Percentiles rank a stretch among this genome's conserved stretches.
These are phyloP conservation scores for Scheffersomyces ergatensis DNA, from an alignment of 805 yeast species.

Conservation along the genomic window DNA sequence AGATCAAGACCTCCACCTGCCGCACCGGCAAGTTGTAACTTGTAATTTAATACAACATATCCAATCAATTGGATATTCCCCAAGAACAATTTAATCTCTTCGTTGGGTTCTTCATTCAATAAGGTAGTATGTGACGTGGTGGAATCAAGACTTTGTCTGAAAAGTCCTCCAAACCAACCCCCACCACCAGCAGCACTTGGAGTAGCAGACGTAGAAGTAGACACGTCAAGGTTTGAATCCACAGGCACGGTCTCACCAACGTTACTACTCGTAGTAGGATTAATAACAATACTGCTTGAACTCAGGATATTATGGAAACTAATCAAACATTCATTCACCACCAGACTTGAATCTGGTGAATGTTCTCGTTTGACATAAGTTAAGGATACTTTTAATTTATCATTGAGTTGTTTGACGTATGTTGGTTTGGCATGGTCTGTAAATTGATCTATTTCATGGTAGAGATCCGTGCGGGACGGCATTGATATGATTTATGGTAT, in stretches of 20 bases:
- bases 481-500: not conserved
- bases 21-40: slow-evolving; percentile 18
- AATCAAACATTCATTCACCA: slow-evolving; percentile 16
- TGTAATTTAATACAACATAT: slow-evolving; percentile 35
- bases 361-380: slow-evolving; percentile 8
- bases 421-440: not conserved
- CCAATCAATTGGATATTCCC: slow-evolving; percentile 42
- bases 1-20: slow-evolving; percentile 7
- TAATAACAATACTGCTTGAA: not conserved
- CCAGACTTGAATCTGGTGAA: slow-evolving; percentile 2
- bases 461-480: not conserved
- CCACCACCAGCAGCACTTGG: not conserved
- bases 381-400: slow-evolving; percentile 17
- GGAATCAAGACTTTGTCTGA: not conserved
- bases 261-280: not conserved
- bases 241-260: not conserved
- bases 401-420: slow-evolving; percentile 18
- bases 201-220: not conserved
- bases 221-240: not conserved
- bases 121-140: not conserved
- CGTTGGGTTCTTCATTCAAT: not conserved
- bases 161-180: not conserved
- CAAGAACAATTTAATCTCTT: slow-evolving; percentile 19
- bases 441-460: not conserved
- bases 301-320: slow-evolving; percentile 16